phyloP scores from a whole-genome alignment of 2,329 filamentous ascomycete genomes.

The Diaporthe velutina region DNA sequence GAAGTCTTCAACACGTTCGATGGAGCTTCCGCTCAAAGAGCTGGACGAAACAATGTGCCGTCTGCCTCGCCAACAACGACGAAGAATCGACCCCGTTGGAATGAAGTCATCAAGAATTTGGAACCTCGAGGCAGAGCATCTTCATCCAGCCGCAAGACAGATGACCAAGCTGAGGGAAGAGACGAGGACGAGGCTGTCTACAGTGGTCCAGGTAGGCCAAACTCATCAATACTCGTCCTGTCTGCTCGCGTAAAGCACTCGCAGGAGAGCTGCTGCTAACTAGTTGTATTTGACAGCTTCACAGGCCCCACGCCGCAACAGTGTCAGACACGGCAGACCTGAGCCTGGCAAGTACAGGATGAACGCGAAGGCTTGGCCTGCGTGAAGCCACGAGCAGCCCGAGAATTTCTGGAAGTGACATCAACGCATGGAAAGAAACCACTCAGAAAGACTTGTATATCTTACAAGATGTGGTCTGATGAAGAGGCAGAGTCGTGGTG shows the following conservation, averaged over 20 bases:
- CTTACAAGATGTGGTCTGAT: background rate
- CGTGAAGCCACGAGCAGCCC: background rate
- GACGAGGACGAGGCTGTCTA: background rate
- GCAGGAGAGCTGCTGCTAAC: background rate
- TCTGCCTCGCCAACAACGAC: background rate
- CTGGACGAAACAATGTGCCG: background rate
- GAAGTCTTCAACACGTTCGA: background rate
- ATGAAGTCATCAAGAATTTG: background rate
- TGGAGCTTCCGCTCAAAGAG: background rate
- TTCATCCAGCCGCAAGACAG: background rate
- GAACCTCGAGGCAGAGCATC: background rate
- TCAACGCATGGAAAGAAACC: background rate
- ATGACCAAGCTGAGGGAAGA: background rate
- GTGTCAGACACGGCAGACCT: background rate
- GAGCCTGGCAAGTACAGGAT: conserved; percentile 1
- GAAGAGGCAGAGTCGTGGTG: background rate
- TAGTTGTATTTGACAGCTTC: background rate
- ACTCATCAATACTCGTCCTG: background rate
- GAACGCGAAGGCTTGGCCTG: background rate
- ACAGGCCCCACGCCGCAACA: background rate
- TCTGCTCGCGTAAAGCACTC: background rate
- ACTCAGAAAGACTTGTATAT: background rate
- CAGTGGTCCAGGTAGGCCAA: background rate
- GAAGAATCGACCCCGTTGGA: background rate
- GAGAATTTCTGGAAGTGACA: background rate